Conservation (phyloP, 345 rosid species). For the Boechera stricta region DNA sequence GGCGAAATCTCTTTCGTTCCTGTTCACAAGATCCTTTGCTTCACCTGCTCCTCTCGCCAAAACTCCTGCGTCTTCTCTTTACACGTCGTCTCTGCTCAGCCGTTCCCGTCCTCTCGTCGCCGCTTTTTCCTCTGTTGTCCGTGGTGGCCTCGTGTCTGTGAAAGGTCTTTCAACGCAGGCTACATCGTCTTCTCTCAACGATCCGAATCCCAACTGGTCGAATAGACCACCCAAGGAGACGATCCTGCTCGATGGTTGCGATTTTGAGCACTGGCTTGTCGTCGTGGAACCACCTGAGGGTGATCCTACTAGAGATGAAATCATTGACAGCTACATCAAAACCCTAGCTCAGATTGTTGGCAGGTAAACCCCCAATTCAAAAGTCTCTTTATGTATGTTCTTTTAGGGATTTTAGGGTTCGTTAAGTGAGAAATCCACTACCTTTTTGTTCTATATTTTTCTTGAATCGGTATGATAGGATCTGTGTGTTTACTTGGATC, state of each 20-base stretch:
- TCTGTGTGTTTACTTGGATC: slow-evolving; percentile 9
- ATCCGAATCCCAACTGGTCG: slow-evolving; percentile 85
- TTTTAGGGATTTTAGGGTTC: not conserved
- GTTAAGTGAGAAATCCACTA: not conserved
- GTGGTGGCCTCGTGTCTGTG: slow-evolving; percentile 39
- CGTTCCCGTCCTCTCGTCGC: slow-evolving; percentile 34
- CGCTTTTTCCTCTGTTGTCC: slow-evolving; percentile 30
- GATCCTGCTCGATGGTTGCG: slow-evolving; percentile 89
- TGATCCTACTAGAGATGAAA: slow-evolving; percentile 81
- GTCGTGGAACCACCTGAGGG: slow-evolving; percentile 76
- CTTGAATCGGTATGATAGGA: not conserved
- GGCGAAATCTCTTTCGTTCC: slow-evolving; percentile 44
- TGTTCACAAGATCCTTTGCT: slow-evolving; percentile 36
- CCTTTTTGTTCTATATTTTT: not conserved
- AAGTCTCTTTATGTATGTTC: slow-evolving; percentile 3
- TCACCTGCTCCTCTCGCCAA: slow-evolving; percentile 37
- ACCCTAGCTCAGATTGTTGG: slow-evolving; percentile 72
- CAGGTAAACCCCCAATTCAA: slow-evolving; percentile 53
- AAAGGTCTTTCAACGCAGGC: slow-evolving; percentile 55
- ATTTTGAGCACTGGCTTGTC: slow-evolving; percentile 95
- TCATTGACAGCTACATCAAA: slow-evolving; percentile 76
- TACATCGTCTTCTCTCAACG: slow-evolving; percentile 69
- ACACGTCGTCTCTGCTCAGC: slow-evolving; percentile 39
- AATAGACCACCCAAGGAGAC: slow-evolving; percentile 94
- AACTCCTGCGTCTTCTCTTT: slow-evolving; percentile 32